A percentile compares a stretch with the other conserved stretches of the same genome.
These are phyloP conservation scores for Boletus eberwhitei DNA, from an alignment of 768 basidiomycete species.

Conservation along the genomic window DNA sequence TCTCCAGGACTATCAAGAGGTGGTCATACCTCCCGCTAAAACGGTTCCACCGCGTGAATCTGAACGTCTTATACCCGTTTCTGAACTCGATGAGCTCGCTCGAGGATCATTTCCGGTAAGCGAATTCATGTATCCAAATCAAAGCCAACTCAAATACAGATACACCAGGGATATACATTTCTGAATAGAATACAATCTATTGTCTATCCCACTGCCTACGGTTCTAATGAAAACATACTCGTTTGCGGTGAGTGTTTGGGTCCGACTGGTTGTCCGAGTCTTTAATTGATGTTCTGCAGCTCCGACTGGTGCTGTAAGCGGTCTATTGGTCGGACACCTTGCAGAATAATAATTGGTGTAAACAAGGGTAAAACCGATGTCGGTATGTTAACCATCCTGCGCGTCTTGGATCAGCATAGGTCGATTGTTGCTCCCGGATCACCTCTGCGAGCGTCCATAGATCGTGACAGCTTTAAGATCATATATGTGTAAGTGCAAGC, in stretches of 20 bases:
- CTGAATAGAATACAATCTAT: slow-evolving; percentile 96
- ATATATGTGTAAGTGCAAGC: slow-evolving; percentile 78
- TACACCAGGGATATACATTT: slow-evolving; percentile 68
- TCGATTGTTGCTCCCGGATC: slow-evolving; percentile 26
- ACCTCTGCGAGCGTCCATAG: slow-evolving; percentile 49
- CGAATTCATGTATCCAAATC: neutral
- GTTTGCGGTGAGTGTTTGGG: slow-evolving; percentile 40
- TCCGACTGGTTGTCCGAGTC: neutral
- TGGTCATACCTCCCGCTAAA: slow-evolving; percentile 80
- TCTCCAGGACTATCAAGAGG: slow-evolving; percentile 82
- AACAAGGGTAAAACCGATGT: slow-evolving; percentile 97
- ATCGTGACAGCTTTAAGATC: slow-evolving; percentile 82
- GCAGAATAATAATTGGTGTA: slow-evolving; percentile 3
- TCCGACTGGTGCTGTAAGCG: slow-evolving; percentile 92
- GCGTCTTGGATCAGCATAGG: slow-evolving; percentile 76
- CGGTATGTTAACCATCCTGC: slow-evolving; percentile 89
- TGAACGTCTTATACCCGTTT: slow-evolving; percentile 70
- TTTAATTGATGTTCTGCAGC: slow-evolving; percentile 44
- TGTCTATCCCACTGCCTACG: slow-evolving; percentile 88
- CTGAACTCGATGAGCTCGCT: slow-evolving; percentile 73
- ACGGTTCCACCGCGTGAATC: slow-evolving; percentile 66
- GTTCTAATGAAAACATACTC: slow-evolving; percentile 95
- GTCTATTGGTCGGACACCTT: neutral
- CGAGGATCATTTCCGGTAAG: slow-evolving; percentile 82
- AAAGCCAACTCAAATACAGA: neutral